phyloP scores from a whole-genome alignment of 306 rosid species.

The Cyclanthera cordifolia region DNA sequence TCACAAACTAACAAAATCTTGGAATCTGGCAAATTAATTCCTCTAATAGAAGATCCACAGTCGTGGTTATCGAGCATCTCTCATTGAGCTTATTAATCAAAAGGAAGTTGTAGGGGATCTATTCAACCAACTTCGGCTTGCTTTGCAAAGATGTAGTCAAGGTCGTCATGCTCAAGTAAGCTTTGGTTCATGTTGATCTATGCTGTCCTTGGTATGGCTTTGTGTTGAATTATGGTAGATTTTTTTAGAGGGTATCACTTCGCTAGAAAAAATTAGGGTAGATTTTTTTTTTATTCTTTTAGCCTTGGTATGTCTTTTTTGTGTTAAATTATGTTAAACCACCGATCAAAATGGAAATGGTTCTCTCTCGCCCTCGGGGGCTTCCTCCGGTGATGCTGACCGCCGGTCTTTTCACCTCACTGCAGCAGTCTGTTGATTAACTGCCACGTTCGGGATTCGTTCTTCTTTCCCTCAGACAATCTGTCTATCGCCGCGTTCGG shows the following conservation, averaged over 20 bases:
- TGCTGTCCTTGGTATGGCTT: not conserved
- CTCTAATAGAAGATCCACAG: constrained; percentile 40
- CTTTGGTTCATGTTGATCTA: constrained; percentile 14
- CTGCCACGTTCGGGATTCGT: too few relatives aligned
- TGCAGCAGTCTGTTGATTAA: too few relatives aligned
- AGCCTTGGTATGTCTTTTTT: not conserved
- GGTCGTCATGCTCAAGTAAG: constrained; percentile 96
- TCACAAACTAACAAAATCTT: too few relatives aligned
- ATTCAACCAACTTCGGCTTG: constrained; percentile 93
- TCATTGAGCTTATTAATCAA: constrained; percentile 82
- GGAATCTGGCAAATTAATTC: too few relatives aligned
- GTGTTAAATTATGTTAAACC: too few relatives aligned
- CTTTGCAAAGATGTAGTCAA: constrained; percentile 64
- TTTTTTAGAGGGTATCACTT: not conserved
- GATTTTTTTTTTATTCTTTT: not conserved
- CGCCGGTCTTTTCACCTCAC: too few relatives aligned
- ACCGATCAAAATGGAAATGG: too few relatives aligned
- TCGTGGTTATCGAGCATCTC: constrained; percentile 50
- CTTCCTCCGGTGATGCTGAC: too few relatives aligned
- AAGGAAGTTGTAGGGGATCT: constrained; percentile 89
- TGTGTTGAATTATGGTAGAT: not conserved
- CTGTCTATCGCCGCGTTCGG: too few relatives aligned
- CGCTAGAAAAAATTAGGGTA: not conserved
- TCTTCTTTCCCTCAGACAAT: too few relatives aligned
- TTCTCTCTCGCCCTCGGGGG: too few relatives aligned